A percentile compares a stretch with the other conserved stretches of the same genome.
Evolutionary conservation across 495 filamentous ascomycete genomes (phyloP).

Genomic region (Neurospora sp.): DNA sequence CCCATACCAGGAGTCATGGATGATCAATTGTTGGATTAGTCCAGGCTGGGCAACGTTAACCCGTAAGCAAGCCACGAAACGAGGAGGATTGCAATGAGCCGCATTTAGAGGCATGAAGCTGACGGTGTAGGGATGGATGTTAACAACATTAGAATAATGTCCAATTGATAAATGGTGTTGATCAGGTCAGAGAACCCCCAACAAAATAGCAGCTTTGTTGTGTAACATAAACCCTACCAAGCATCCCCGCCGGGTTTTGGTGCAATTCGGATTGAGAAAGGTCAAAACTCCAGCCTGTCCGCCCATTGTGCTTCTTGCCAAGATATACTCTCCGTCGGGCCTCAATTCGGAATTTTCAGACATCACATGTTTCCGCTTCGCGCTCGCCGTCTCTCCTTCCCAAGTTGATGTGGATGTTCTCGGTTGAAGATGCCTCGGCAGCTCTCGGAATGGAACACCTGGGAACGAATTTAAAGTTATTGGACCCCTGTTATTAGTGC

Average conservation of each 20-base stretch:
- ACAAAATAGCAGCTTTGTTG: neutral
- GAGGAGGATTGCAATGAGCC: too few species aligned
- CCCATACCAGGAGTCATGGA: too few species aligned
- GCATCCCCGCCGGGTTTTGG: neutral
- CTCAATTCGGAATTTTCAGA: neutral
- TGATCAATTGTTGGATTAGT: too few species aligned
- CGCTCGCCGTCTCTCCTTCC: neutral
- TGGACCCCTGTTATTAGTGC: neutral
- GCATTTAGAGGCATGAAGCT: too few species aligned
- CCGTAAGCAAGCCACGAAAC: too few species aligned
- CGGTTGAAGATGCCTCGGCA: neutral
- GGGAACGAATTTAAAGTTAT: neutral
- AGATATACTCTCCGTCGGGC: neutral
- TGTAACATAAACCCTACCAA: neutral
- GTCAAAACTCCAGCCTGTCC: neutral
- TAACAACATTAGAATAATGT: too few species aligned
- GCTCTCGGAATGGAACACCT: neutral
- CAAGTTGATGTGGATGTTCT: neutral
- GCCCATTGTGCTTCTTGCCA: neutral
- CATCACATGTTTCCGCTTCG: neutral
- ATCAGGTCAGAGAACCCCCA: neutral
- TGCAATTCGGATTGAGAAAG: neutral
- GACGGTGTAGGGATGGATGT: too few species aligned
- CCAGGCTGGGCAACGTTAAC: too few species aligned
- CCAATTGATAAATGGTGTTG: neutral